A percentile compares a stretch with the other conserved stretches of the same genome.
phyloP scores from a whole-genome alignment of 73 alveolate species.

The Paramecium primaurelia region DNA sequence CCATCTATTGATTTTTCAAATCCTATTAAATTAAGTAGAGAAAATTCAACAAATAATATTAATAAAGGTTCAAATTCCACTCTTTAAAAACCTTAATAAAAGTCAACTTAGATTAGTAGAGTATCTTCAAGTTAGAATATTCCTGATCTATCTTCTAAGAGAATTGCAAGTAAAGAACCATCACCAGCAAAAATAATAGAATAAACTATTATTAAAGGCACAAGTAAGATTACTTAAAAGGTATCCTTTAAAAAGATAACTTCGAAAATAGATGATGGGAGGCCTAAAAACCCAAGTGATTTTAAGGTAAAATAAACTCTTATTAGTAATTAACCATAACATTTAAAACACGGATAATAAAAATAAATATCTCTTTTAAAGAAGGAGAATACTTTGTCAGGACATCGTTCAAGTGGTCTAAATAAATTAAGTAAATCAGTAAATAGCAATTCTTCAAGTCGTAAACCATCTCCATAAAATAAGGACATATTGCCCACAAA shows the following conservation, averaged over 20 bases:
- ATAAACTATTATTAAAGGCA: neutral
- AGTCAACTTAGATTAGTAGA: neutral
- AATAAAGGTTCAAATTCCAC: neutral
- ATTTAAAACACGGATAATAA: neutral
- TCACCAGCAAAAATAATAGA: neutral
- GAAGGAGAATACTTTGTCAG: neutral
- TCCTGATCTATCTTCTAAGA: neutral
- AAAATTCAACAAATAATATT: neutral
- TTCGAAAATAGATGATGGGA: neutral
- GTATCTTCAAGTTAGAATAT: neutral
- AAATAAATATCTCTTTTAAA: neutral
- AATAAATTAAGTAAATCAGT: neutral
- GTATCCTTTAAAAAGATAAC: neutral
- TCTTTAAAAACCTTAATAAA: neutral
- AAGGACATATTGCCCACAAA: neutral
- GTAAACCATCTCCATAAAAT: neutral
- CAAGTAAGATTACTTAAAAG: neutral
- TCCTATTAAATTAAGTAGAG: neutral
- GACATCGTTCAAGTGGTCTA: neutral
- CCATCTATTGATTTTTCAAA: neutral
- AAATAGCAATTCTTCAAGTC: neutral
- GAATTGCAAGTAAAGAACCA: neutral
- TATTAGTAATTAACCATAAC: neutral
- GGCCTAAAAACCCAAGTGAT: neutral
- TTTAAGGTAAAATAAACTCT: neutral